A percentile compares a stretch with the other conserved stretches of the same genome.
Conservation (phyloP, 208 protist species). For the Phytomonas sp. region DNA sequence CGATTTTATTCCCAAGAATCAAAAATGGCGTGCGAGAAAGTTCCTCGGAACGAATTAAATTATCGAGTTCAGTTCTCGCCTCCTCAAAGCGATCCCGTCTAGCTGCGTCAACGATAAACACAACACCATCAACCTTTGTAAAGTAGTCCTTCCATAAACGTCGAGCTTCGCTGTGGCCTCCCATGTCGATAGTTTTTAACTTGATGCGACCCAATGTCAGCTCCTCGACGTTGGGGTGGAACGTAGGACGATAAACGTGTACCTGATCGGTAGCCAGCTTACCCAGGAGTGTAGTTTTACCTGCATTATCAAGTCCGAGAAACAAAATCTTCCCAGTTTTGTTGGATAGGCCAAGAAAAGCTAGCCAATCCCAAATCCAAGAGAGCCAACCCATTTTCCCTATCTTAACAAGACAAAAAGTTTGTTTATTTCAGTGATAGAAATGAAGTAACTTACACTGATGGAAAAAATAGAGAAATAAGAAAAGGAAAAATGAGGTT, state of each 20-base stretch:
- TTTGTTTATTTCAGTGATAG: not conserved
- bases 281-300: slow-evolving; percentile 99
- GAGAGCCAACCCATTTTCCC: slow-evolving; percentile 64
- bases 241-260: slow-evolving; percentile 83
- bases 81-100: slow-evolving; percentile 95
- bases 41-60: slow-evolving; percentile 92
- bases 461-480: not conserved
- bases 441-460: not conserved
- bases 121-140: slow-evolving; percentile 96
- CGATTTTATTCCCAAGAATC: slow-evolving; percentile 99
- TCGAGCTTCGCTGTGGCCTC: slow-evolving; percentile 96
- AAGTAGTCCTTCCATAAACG: slow-evolving; percentile 99
- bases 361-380: slow-evolving; percentile 92
- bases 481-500: slow-evolving; percentile 3
- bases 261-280: slow-evolving; percentile 88
- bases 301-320: slow-evolving; percentile 99
- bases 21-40: slow-evolving; percentile 96
- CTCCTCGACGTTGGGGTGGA: slow-evolving; percentile 95
- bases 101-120: slow-evolving; percentile 98
- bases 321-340: slow-evolving; percentile 97
- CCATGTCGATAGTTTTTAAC: slow-evolving; percentile 98
- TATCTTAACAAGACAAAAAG: not conserved
- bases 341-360: slow-evolving; percentile 86
- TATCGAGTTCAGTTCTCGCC: slow-evolving; percentile 94
- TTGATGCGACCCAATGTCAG: slow-evolving; percentile 97